phyloP scores from a whole-genome alignment of 1,284 basidiomycete genomes.

The Ustilago shanxiensis region DNA sequence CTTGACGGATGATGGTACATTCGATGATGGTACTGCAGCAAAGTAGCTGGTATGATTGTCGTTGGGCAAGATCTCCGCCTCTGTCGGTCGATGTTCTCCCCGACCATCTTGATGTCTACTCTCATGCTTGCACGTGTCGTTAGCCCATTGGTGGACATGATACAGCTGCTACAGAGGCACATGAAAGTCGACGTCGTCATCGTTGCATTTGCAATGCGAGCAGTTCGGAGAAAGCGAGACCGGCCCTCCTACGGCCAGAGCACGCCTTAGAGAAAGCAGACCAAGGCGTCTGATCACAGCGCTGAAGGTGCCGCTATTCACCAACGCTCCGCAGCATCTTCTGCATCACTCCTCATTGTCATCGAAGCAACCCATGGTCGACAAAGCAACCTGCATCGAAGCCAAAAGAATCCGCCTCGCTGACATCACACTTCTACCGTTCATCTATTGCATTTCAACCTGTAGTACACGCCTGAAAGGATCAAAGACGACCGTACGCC shows the following conservation, averaged over 20 bases:
- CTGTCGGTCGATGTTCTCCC: neutral
- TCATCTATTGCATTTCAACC: neutral
- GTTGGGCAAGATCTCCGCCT: neutral
- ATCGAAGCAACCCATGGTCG: neutral
- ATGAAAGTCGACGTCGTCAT: too few relatives aligned
- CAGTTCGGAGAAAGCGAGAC: neutral
- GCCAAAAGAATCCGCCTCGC: neutral
- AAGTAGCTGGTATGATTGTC: neutral
- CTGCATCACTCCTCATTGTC: neutral
- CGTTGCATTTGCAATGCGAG: too few relatives aligned
- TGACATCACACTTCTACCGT: slow-evolving; percentile 13
- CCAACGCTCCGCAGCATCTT: neutral
- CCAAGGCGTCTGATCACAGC: neutral
- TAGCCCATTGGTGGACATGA: neutral
- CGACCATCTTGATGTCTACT: neutral
- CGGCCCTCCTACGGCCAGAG: neutral
- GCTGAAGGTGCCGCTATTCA: too few relatives aligned
- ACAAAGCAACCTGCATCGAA: neutral
- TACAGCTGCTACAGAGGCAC: too few relatives aligned
- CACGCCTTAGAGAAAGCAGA: neutral
- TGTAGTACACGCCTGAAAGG: slow-evolving; percentile 47
- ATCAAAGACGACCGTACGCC: slow-evolving; percentile 60
- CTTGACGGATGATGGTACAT: neutral
- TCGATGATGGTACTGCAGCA: neutral
- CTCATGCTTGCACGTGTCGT: neutral